These are phyloP conservation scores for Trypanosomatidae sp. DNA, from an alignment of 208 protist species.

Conservation along the genomic window DNA sequence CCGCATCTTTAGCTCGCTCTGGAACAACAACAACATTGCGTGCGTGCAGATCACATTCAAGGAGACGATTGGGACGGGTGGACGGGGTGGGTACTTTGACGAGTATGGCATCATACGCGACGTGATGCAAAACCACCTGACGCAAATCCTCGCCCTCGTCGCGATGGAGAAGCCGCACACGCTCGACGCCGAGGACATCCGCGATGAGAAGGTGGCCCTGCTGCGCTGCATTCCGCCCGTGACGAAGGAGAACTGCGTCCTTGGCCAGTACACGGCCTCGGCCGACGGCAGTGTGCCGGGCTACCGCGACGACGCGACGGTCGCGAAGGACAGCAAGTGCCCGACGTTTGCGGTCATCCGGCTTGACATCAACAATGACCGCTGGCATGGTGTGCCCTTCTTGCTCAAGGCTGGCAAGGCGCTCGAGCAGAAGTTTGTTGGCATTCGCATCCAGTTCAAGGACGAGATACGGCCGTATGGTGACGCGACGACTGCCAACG, in stretches of 20 bases:
- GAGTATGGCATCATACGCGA: conserved; percentile 90
- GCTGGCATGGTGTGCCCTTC: conserved; percentile 91
- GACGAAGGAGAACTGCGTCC: conserved; percentile 59
- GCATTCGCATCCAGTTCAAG: conserved; percentile 83
- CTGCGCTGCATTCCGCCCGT: conserved; percentile 57
- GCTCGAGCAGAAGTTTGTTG: conserved; percentile 69
- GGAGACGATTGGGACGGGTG: conserved; percentile 88
- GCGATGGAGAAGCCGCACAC: conserved; percentile 88
- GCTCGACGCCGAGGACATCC: conserved; percentile 73
- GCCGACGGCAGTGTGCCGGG: conserved; percentile 66
- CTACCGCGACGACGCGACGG: conserved; percentile 79
- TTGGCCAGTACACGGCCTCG: conserved; percentile 88
- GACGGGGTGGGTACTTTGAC: conserved; percentile 91
- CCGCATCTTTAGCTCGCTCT: conserved; percentile 81
- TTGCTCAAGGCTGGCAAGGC: conserved; percentile 88
- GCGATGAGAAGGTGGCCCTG: conserved; percentile 86
- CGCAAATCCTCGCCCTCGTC: conserved; percentile 87
- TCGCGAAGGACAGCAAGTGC: conserved; percentile 60
- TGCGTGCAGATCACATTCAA: conserved; percentile 90
- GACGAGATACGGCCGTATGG: conserved; percentile 76
- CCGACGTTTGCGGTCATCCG: conserved; percentile 81
- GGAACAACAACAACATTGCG: conserved; percentile 82
- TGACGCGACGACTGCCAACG: conserved; percentile 65
- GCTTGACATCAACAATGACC: conserved; percentile 85
- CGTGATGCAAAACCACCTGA: conserved; percentile 91